These are phyloP conservation scores for Fusarium chlamydosporum DNA, from an alignment of 2,329 filamentous ascomycete species.

Conservation along the genomic window DNA sequence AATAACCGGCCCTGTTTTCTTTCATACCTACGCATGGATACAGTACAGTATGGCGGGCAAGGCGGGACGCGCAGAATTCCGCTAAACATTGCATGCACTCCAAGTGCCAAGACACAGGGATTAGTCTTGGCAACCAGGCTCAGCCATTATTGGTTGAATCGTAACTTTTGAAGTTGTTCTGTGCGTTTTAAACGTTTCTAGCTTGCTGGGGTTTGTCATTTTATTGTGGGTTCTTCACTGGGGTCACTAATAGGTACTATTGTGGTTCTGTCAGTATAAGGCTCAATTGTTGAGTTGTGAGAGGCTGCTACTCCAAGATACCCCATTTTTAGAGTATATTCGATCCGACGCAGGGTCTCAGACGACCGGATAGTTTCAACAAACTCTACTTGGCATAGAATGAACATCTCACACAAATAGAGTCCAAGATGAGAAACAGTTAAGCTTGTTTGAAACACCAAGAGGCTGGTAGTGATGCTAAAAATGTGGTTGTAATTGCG, in stretches of 20 bases:
- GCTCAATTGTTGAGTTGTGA: background rate
- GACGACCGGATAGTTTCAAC: background rate
- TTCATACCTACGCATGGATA: background rate
- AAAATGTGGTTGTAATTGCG: background rate
- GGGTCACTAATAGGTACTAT: background rate
- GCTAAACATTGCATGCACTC: background rate
- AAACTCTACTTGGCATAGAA: background rate
- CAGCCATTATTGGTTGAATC: background rate
- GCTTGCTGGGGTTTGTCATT: background rate
- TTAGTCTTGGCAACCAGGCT: background rate
- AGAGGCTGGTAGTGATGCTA: background rate
- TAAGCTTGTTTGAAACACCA: background rate
- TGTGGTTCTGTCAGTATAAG: background rate
- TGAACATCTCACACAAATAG: accelerated
- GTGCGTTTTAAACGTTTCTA: background rate
- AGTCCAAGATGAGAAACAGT: background rate
- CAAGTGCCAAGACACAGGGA: background rate
- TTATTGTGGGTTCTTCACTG: background rate
- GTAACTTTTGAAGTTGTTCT: constrained; percentile 18
- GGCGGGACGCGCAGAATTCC: constrained; percentile 1
- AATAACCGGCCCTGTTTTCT: background rate
- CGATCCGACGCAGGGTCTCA: background rate
- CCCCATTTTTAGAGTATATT: background rate
- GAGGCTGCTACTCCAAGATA: background rate
- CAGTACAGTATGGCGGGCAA: background rate